Percentiles rank a stretch among this genome's conserved stretches.
Evolutionary conservation across 2,329 filamentous ascomycete genomes (phyloP).

Genomic region (Claviceps sp.): DNA sequence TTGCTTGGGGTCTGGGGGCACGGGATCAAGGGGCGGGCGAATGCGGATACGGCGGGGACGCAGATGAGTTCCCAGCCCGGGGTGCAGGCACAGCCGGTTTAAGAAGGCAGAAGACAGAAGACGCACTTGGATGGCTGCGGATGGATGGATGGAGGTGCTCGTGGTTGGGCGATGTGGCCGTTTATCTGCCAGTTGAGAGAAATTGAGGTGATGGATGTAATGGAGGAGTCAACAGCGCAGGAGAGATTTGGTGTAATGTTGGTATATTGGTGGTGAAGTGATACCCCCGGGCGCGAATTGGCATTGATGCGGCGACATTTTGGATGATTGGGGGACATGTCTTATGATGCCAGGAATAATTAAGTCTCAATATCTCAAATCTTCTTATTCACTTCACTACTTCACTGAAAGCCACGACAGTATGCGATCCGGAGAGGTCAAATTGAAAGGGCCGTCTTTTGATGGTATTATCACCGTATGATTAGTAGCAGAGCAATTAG

Average conservation of each 20-base stretch:
- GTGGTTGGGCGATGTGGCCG: background rate
- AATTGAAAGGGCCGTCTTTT: no score
- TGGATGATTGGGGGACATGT: background rate
- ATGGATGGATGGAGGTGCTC: background rate
- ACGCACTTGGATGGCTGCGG: background rate
- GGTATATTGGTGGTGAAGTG: background rate
- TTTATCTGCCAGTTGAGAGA: background rate
- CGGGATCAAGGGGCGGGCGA: slow-evolving; percentile 12
- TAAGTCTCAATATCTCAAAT: no score
- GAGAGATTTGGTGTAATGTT: background rate
- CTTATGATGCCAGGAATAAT: no score
- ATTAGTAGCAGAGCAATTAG: no score
- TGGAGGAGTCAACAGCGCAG: background rate
- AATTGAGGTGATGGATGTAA: background rate
- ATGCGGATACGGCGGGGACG: slow-evolving; percentile 13
- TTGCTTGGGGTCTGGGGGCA: slow-evolving; percentile 26
- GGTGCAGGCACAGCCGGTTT: slow-evolving; percentile 6
- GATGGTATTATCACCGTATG: no score
- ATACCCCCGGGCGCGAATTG: slow-evolving; percentile 3
- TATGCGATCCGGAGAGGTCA: no score
- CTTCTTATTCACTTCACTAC: no score
- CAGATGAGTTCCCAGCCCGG: slow-evolving; percentile 7
- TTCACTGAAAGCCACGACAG: no score
- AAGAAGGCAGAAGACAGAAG: background rate
- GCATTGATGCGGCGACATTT: background rate